These are phyloP conservation scores for Kurtzmaniella natalensis DNA, from an alignment of 1,139 yeast species.

Conservation along the genomic window DNA sequence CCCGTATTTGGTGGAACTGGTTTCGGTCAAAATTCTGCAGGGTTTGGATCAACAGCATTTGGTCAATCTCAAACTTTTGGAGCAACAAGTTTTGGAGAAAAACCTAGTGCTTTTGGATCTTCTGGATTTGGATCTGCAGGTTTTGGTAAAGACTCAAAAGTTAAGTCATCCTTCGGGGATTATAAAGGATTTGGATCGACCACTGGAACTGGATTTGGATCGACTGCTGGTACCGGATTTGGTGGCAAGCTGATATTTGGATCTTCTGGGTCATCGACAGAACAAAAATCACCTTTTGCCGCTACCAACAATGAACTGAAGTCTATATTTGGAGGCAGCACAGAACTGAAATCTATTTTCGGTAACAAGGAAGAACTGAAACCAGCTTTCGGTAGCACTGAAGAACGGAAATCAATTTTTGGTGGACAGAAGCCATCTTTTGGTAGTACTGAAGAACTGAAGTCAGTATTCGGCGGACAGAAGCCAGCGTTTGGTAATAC, in stretches of 20 bases:
- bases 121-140: slow-evolving; percentile 11
- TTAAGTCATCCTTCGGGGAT: slow-evolving; percentile 15
- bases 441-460: slow-evolving; percentile 5
- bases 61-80: too few species aligned
- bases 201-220: too few species aligned
- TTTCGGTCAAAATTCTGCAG: slow-evolving; percentile 8
- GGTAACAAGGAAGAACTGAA: too few species aligned
- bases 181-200: slow-evolving; percentile 10
- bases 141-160: slow-evolving; percentile 13
- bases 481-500: too few species aligned
- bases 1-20: not conserved
- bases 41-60: slow-evolving; percentile 11
- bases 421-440: slow-evolving; percentile 7
- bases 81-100: too few species aligned
- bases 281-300: slow-evolving; percentile 5
- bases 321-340: too few species aligned
- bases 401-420: too few species aligned
- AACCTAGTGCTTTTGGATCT: slow-evolving; percentile 15
- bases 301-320: too few species aligned
- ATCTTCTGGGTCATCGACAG: slow-evolving; percentile 9
- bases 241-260: slow-evolving; percentile 16
- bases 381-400: not conserved
- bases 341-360: too few species aligned
- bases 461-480: slow-evolving; percentile 2
- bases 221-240: too few species aligned